Base-by-base conservation (phyloP, 805 yeast genomes). In the Pichia gijzeniarum region DNA sequence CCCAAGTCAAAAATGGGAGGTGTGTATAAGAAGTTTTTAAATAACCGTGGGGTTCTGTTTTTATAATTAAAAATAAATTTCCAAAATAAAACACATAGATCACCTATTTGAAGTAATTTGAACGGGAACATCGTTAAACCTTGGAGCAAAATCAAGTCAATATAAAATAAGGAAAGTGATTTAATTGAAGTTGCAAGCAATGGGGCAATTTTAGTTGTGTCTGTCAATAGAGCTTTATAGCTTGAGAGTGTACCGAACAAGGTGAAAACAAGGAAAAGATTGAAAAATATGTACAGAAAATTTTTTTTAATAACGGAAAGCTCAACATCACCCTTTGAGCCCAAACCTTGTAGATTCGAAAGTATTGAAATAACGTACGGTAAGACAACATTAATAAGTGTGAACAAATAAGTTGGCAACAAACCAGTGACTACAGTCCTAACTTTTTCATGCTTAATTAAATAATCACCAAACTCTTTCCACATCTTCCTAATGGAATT, bases 41-140 rank as follows among this genome's bases (percentile, higher is more conserved):
- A 74, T 43, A 72, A 72, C 41, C 80, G 59, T 1, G 82, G 80
- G 1, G 82, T 74, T 44, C 66, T 69, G 51, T 68, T 60, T 30
- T 68, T 42, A 38, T 43, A 52, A 20, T 65, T 48, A 61, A 63
- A 32, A 49, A 69, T 45, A 60, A 71, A 56, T 62, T 62, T 53
- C 74, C 68, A 63, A 38, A 74, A 72, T 14, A 76, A 55, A 20
- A 72, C 53, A 4, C 70, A 65, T 31, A 78, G 64, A 57, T 78
- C 82, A 17, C 81, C 79, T 35, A 74, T 62, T 56, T 79, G 83
- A 13, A 77, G 62, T 35, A 77, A 63, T 44, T 75, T 70, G 36
- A 77, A 74, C 4, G 82, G 82, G 53, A 77, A 75, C 80, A 79
- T 76, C 1, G 79, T 79, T 42, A 79, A 55, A 0, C 89, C 93